Conservation (phyloP, 495 filamentous ascomycete genomes). For the Margaritispora aquatica region DNA sequence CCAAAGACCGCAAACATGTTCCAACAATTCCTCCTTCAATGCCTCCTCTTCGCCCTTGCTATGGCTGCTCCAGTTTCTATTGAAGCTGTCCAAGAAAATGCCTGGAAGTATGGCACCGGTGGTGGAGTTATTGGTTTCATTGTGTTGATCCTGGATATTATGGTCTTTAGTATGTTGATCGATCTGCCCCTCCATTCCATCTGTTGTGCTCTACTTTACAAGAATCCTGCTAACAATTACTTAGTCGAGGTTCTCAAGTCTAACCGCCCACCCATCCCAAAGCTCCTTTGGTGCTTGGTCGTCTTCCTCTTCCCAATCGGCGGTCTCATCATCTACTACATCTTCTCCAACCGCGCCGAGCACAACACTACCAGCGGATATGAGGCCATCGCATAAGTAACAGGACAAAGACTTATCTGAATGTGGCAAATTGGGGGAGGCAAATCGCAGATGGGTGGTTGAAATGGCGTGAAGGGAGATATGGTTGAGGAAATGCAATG, state of each 20-base stretch:
- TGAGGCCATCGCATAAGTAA: slow-evolving; percentile 33
- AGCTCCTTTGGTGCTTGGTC: slow-evolving; percentile 43
- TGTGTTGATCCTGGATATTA: slow-evolving; percentile 42
- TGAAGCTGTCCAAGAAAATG: neutral
- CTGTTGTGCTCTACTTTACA: neutral
- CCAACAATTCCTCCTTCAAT: slow-evolving; percentile 32
- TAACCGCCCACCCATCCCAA: slow-evolving; percentile 36
- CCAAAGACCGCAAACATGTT: slow-evolving; percentile 11
- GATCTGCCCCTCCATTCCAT: no score
- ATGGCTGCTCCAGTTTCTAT: slow-evolving; percentile 30
- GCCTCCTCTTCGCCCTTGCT: slow-evolving; percentile 33
- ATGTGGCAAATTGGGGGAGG: neutral
- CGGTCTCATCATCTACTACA: slow-evolving; percentile 42
- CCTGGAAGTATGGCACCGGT: slow-evolving; percentile 39
- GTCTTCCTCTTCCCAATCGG: slow-evolving; percentile 46
- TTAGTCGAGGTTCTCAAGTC: slow-evolving; percentile 48
- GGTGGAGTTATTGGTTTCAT: slow-evolving; percentile 43
- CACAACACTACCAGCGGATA: slow-evolving; percentile 36
- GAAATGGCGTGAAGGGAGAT: neutral
- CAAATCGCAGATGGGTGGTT: neutral
- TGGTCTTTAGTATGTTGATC: slow-evolving; percentile 44
- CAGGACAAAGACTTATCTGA: neutral
- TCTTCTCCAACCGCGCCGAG: slow-evolving; percentile 44
- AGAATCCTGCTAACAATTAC: neutral
- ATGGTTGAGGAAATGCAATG: neutral